Conservation (phyloP, 768 basidiomycete species). For the Tylopilus felleus region DNA sequence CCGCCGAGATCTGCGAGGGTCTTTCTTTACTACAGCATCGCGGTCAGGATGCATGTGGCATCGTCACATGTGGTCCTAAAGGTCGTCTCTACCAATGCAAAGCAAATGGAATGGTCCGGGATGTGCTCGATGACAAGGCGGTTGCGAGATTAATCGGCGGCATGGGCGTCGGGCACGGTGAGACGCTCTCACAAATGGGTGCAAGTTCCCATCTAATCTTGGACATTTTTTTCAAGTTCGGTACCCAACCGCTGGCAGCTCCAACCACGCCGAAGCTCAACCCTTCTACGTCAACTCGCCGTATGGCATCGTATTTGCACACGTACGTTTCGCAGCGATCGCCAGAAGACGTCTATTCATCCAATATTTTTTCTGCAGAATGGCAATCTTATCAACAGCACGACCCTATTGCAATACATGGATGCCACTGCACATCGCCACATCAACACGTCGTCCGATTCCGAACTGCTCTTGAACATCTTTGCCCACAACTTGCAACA, state of each 20-base stretch:
- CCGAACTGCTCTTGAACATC: constrained; percentile 94
- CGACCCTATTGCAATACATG: constrained; percentile 83
- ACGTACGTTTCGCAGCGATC: constrained; percentile 52
- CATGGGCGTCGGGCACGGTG: constrained; percentile 98
- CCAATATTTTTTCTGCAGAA: constrained; percentile 54
- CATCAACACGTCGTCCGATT: constrained; percentile 98
- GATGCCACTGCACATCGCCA: constrained; percentile 96
- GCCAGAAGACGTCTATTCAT: background rate
- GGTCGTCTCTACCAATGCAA: constrained; percentile 98
- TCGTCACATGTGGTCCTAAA: constrained; percentile 93
- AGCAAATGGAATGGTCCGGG: constrained; percentile 98
- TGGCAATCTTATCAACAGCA: constrained; percentile 95
- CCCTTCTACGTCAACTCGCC: constrained; percentile 99
- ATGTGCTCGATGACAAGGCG: constrained; percentile 84
- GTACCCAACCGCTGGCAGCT: constrained; percentile 97
- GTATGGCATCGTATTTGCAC: constrained; percentile 96
- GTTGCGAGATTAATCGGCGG: constrained; percentile 79
- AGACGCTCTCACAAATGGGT: constrained; percentile 16
- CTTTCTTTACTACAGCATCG: constrained; percentile 95
- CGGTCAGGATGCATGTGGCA: constrained; percentile 97
- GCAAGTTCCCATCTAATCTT: constrained; percentile 10
- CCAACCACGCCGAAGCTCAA: constrained; percentile 95
- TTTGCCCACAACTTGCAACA: constrained; percentile 97
- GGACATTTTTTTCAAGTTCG: constrained; percentile 55
- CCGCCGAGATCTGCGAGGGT: constrained; percentile 89